A percentile compares a stretch with the other conserved stretches of the same genome.
Conservation (phyloP, 352 stramenopile genomes). For the Globisporangium nunn region DNA sequence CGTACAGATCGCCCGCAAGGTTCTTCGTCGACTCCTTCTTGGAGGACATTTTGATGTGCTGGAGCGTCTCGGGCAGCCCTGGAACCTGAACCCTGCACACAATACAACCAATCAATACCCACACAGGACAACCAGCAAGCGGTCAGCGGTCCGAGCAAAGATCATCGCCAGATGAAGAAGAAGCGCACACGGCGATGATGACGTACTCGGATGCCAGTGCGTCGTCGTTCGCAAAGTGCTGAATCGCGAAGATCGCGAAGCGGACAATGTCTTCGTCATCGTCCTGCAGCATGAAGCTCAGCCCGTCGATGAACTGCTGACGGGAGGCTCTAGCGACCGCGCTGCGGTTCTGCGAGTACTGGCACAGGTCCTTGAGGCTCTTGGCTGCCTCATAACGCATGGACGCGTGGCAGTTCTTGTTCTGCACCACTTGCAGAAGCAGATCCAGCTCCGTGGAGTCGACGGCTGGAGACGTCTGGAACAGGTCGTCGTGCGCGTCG, state of each 20-base stretch:
- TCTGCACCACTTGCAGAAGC: constrained; percentile 52
- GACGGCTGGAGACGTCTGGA: constrained; percentile 29
- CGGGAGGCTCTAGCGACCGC: constrained; percentile 32
- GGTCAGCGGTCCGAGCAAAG: background rate
- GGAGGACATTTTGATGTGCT: constrained; percentile 43
- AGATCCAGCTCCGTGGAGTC: constrained; percentile 46
- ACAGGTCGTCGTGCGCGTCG: constrained; percentile 31
- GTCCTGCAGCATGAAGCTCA: constrained; percentile 62
- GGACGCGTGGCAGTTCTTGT: constrained; percentile 31
- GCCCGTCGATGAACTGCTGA: constrained; percentile 39
- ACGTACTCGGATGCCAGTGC: constrained; percentile 39
- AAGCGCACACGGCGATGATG: background rate
- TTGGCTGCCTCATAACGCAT: constrained; percentile 66
- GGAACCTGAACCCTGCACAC: constrained; percentile 36
- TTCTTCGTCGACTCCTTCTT: constrained; percentile 69
- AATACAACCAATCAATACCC: constrained; percentile 1
- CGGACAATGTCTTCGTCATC: constrained; percentile 69
- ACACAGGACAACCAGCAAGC: constrained; percentile 1
- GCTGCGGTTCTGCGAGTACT: constrained; percentile 41
- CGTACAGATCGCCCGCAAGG: constrained; percentile 57
- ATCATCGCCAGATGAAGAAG: background rate
- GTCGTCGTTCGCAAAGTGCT: constrained; percentile 58
- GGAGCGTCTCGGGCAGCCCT: constrained; percentile 48
- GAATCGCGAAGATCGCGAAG: constrained; percentile 66
- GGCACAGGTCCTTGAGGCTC: constrained; percentile 68